Base-by-base conservation (phyloP, 148 eudicot genomes). In the Rhododendron vialii region DNA sequence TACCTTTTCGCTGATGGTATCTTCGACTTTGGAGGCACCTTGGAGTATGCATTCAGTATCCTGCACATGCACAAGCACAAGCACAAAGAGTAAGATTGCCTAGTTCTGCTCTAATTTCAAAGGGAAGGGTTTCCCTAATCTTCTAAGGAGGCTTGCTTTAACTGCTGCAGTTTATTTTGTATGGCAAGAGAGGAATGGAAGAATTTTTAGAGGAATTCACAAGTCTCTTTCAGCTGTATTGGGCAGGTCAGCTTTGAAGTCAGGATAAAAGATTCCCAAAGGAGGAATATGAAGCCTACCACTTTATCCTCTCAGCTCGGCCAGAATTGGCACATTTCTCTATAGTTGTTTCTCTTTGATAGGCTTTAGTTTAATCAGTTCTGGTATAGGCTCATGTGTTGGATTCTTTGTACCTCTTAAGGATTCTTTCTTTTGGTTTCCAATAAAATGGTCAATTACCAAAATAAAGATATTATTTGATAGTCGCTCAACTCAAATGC, bases 31-130 rank as follows among this genome's bases (percentile, higher is more conserved):
- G 95, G 50, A 48, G 99, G 96, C 89, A 94, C 96, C 88, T 96
- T 95, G 55, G 98, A 91, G 90, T 94, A 96, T 74, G 99, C 96
- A 89, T 87, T 91, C 7, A 94, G 91, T 87, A 95, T 94, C 92
- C 96, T 95, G 92, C 67, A 84, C 67, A 86, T 61, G 45, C 76
- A 55, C 83, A 87, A 30, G 43, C 76, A 55, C 83, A 87, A 30
- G 65, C 76, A 59, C 22, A 75, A 82, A 73, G 26, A 74, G 51
- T 51, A 13, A 55, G 61, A 4, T 55, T 55, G 61, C 61, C 61
- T 17, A 55, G 61, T 55, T 55, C 61, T 55, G 61, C 61, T 55
- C 61, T 17, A 55, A 17, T 55, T 55, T 55, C 61, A 1, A 55
- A 55, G 61, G 61, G 59, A 55, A 55, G 22, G 61, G 61, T 55